Conservation (phyloP, 164 flowering plant genomes). For the Litsea cubeba region DNA sequence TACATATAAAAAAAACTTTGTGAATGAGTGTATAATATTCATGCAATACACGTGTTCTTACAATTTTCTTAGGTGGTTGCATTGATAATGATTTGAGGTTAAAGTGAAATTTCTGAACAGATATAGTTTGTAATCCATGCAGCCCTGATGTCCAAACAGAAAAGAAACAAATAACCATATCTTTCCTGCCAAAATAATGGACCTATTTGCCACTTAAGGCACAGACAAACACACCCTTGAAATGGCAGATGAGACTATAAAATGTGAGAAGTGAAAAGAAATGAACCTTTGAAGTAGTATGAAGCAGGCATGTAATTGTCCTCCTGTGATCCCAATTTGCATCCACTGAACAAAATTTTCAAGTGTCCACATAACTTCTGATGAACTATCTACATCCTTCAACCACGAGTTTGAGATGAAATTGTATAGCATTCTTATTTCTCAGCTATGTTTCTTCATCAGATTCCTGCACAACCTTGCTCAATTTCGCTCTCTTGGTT, state of each 20-base stretch:
- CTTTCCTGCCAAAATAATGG: no score
- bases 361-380: background rate
- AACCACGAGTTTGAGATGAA: background rate
- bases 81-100: no score
- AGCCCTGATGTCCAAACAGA: no score
- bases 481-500: slow-evolving; percentile 43
- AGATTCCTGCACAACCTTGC: slow-evolving; percentile 55
- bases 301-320: no score
- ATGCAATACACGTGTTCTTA: no score
- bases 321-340: no score
- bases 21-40: no score
- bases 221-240: background rate
- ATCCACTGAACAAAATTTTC: background rate
- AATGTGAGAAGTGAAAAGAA: background rate
- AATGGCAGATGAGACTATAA: background rate
- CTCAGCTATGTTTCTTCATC: slow-evolving; percentile 46
- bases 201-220: background rate
- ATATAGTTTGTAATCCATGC: no score
- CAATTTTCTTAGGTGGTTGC: no score
- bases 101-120: no score
- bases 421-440: background rate
- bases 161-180: no score
- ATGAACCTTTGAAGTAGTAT: background rate
- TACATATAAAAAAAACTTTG: no score
- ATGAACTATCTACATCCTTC: background rate